Conservation (phyloP, 2,329 filamentous ascomycete species). For the Colletotrichum chlorophyti region DNA sequence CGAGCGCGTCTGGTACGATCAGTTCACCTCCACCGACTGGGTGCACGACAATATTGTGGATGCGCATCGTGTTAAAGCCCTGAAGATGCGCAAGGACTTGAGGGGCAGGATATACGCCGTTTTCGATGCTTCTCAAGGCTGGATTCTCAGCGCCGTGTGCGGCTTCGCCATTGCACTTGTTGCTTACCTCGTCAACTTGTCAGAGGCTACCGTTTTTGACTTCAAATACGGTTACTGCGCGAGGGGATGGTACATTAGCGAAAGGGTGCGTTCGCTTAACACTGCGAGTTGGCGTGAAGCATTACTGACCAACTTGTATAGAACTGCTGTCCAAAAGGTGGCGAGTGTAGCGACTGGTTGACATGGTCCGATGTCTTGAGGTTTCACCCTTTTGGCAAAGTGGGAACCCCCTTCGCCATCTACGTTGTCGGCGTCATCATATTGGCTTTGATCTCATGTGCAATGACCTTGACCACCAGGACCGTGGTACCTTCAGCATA, state of each 20-base stretch:
- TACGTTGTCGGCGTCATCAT: conserved; percentile 76
- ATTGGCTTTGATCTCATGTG: conserved; percentile 75
- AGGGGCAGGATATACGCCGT: conserved; percentile 78
- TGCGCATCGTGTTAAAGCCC: conserved; percentile 83
- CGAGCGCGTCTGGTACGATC: conserved; percentile 97
- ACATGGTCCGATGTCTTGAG: conserved; percentile 60
- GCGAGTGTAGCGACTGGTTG: conserved; percentile 62
- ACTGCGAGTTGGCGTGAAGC: conserved; percentile 18
- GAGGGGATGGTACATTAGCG: conserved; percentile 74
- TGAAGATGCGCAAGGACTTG: conserved; percentile 83
- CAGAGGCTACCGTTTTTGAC: conserved; percentile 86
- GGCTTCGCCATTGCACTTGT: conserved; percentile 84
- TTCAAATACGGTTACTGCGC: conserved; percentile 88
- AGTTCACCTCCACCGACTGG: conserved; percentile 98
- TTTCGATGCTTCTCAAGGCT: conserved; percentile 90
- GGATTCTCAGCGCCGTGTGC: conserved; percentile 90
- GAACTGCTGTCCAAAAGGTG: conserved; percentile 60
- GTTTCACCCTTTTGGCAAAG: conserved; percentile 50
- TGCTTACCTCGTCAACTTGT: conserved; percentile 88
- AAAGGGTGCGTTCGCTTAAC: conserved; percentile 57
- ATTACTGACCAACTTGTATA: conserved; percentile 36
- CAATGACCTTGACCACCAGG: conserved; percentile 87
- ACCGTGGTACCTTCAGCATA: conserved; percentile 91
- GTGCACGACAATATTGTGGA: conserved; percentile 97
- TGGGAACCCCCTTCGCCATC: conserved; percentile 78